These are phyloP conservation scores for Cocos nucifera DNA, from an alignment of 176 grass and related monocot genomes.

Conservation along the genomic window DNA sequence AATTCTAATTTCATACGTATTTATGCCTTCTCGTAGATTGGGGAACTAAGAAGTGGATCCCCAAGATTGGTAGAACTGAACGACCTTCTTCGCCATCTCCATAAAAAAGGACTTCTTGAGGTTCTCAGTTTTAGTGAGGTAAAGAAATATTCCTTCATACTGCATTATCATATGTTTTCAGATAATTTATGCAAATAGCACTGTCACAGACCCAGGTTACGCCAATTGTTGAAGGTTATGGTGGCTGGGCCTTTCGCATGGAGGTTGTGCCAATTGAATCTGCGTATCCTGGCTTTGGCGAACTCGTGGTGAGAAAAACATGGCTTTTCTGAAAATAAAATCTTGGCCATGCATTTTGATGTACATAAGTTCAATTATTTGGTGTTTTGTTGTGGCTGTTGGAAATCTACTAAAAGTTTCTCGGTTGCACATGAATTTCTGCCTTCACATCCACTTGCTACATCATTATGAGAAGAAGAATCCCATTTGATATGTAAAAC, in stretches of 20 bases:
- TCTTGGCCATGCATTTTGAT: too few relatives aligned
- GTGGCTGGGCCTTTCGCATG: conserved; percentile 84
- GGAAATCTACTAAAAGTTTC: too few relatives aligned
- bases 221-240: conserved; percentile 98
- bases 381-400: too few relatives aligned
- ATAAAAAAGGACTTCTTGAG: conserved; percentile 67
- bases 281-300: conserved; percentile 90
- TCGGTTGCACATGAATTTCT: too few relatives aligned
- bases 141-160: background rate
- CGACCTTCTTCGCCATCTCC: conserved; percentile 58
- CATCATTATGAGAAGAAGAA: too few relatives aligned
- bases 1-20: too few relatives aligned
- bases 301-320: conserved; percentile 55
- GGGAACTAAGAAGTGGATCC: conserved; percentile 89
- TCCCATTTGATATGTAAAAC: too few relatives aligned
- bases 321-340: too few relatives aligned
- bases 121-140: conserved; percentile 99
- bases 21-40: conserved; percentile 44
- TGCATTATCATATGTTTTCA: background rate
- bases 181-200: conserved; percentile 26
- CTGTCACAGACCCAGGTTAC: conserved; percentile 77
- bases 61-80: conserved; percentile 87
- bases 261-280: conserved; percentile 97
- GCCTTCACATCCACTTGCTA: too few relatives aligned
- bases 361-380: too few relatives aligned